Conservation (phyloP, 768 basidiomycete genomes). For the Punctularia strigosozonata region DNA sequence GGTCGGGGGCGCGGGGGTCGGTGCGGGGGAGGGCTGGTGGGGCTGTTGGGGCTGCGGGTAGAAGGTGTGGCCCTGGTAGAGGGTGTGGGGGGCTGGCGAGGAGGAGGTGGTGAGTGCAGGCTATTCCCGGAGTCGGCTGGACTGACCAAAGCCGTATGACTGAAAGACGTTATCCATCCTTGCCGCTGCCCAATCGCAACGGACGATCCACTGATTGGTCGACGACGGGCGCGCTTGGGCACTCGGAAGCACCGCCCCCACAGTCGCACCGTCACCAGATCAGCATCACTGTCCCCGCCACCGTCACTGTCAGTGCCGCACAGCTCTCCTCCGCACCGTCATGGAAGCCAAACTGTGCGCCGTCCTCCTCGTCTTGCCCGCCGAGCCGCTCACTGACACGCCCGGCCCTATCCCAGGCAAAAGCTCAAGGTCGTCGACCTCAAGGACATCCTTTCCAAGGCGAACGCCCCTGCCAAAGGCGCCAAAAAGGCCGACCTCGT, state of each 20-base stretch:
- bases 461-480: constrained; percentile 40
- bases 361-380: not conserved
- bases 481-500: constrained; percentile 61
- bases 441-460: constrained; percentile 45
- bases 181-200: no score
- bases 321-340: constrained; percentile 5
- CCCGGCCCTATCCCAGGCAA: constrained; percentile 23
- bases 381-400: constrained; percentile 1
- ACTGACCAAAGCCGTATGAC: no score
- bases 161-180: no score
- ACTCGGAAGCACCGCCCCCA: no score
- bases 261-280: not conserved
- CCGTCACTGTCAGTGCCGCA: constrained; percentile 1
- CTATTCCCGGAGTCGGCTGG: no score
- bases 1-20: constrained; percentile 3
- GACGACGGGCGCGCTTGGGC: no score
- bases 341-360: constrained; percentile 31
- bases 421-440: constrained; percentile 66
- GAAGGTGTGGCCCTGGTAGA: constrained; percentile 21
- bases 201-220: no score
- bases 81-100: no score
- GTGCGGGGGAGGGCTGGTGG: constrained; percentile 11
- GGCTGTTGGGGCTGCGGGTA: no score
- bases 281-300: constrained; percentile 2
- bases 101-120: no score